These are phyloP conservation scores for Miamiensis avidus DNA, from an alignment of 169 alveolate genomes.

Conservation along the genomic window DNA sequence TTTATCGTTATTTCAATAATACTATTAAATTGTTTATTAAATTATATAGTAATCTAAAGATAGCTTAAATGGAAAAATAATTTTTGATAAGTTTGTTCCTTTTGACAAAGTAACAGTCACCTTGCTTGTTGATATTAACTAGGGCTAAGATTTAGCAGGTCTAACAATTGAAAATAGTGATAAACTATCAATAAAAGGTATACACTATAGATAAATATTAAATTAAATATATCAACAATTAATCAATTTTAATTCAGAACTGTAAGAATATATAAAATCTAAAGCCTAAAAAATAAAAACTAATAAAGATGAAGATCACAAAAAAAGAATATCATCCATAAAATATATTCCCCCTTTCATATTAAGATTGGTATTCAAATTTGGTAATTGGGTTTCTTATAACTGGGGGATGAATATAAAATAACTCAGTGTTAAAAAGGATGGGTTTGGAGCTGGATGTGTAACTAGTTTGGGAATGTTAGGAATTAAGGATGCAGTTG, in stretches of 20 bases:
- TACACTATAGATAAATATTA: too few relatives aligned
- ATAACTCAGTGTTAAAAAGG: constrained; percentile 20
- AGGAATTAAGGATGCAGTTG: constrained; percentile 37
- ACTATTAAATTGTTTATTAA: too few relatives aligned
- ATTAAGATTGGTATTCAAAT: constrained; percentile 13
- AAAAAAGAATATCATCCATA: constrained; percentile 19
- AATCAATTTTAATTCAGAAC: too few relatives aligned
- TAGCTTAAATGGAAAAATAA: constrained; percentile 24
- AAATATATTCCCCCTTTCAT: constrained; percentile 34
- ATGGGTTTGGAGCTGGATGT: constrained; percentile 33
- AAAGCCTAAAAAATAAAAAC: constrained; percentile 6
- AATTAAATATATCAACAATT: too few relatives aligned
- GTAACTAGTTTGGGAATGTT: constrained; percentile 40
- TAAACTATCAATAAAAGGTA: constrained; percentile 14
- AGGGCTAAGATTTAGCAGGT: constrained; percentile 44
- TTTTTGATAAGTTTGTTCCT: constrained; percentile 35
- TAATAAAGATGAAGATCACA: constrained; percentile 42
- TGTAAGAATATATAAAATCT: constrained; percentile 19
- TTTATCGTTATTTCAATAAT: too few relatives aligned
- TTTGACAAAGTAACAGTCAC: constrained; percentile 31
- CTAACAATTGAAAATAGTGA: constrained; percentile 27
- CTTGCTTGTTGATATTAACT: constrained; percentile 29
- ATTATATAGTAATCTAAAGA: constrained; percentile 1
- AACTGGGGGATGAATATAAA: constrained; percentile 27
- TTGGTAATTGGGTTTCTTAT: constrained; percentile 20